Evolutionary conservation across 441 rosid species (phyloP).

Genomic region (Euphorbia schlechtendalii): DNA sequence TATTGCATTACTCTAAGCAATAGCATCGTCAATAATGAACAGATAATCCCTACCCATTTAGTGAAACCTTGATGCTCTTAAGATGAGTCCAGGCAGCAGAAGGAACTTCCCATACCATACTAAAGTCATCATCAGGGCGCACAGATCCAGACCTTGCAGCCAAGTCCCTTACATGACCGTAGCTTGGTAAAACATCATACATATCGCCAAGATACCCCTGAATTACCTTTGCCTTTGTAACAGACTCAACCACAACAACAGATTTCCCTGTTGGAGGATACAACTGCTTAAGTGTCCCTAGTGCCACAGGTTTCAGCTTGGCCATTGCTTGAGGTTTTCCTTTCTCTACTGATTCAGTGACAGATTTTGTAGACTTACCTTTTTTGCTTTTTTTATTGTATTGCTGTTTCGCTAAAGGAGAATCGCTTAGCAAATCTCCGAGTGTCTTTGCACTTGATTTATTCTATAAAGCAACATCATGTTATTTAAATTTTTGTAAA

Average conservation of each 20-base stretch:
- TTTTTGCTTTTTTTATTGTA: slow-evolving; percentile 32
- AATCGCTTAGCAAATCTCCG: slow-evolving; percentile 22
- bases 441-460: slow-evolving; percentile 23
- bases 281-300: slow-evolving; percentile 41
- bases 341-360: slow-evolving; percentile 28
- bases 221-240: slow-evolving; percentile 82
- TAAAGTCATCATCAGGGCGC: slow-evolving; percentile 93
- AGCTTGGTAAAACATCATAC: slow-evolving; percentile 91
- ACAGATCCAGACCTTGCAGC: slow-evolving; percentile 98
- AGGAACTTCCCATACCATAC: slow-evolving; percentile 99
- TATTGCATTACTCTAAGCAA: background rate
- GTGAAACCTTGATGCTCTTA: slow-evolving; percentile 84
- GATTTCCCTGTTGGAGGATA: slow-evolving; percentile 85
- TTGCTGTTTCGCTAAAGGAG: slow-evolving; percentile 36
- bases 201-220: slow-evolving; percentile 86
- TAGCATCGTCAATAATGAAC: slow-evolving; percentile 6
- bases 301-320: slow-evolving; percentile 33
- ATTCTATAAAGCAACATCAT: slow-evolving; percentile 34
- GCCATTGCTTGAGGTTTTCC: slow-evolving; percentile 34
- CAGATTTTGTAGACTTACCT: slow-evolving; percentile 29
- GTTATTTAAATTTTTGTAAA: slow-evolving; percentile 27
- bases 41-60: slow-evolving; percentile 53
- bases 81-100: slow-evolving; percentile 96
- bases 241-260: slow-evolving; percentile 91
- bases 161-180: slow-evolving; percentile 95